Evolutionary conservation across 495 filamentous ascomycete genomes (phyloP).

Genomic region (Antarctomyces pellizariae): DNA sequence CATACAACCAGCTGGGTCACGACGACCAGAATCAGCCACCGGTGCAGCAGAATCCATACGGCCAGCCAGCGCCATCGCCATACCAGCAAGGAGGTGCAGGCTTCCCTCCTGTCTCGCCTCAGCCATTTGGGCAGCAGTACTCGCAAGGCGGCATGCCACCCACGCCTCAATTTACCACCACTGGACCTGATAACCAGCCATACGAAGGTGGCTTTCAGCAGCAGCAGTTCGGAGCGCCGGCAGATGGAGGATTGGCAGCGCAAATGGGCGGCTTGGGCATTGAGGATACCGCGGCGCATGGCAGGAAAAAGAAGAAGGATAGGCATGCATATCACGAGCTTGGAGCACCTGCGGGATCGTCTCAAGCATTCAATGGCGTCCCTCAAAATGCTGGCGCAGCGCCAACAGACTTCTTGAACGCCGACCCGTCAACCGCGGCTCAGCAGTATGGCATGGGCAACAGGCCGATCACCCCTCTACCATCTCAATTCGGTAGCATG

Average conservation of each 20-base stretch:
- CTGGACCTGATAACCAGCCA: conserved; percentile 5
- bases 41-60: conserved; percentile 40
- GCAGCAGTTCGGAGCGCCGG: conserved; percentile 7
- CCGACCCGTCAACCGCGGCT: conserved; percentile 29
- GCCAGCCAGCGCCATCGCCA: conserved; percentile 24
- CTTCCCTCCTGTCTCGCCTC: conserved; percentile 17
- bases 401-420: conserved; percentile 45
- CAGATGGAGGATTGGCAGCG: conserved; percentile 39
- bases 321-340: conserved; percentile 81
- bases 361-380: conserved; percentile 41
- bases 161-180: neutral
- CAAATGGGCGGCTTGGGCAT: conserved; percentile 68
- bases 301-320: conserved; percentile 70
- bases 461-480: conserved; percentile 28
- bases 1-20: conserved; percentile 51
- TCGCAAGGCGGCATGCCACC: too few relatives aligned
- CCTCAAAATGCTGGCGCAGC: conserved; percentile 31
- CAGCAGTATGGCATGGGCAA: conserved; percentile 15
- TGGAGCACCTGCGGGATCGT: conserved; percentile 38
- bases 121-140: conserved; percentile 18
- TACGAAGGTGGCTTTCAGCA: conserved; percentile 13
- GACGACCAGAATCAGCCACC: conserved; percentile 24
- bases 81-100: conserved; percentile 36
- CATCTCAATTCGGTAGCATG: conserved; percentile 35
- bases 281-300: conserved; percentile 28